Conservation (phyloP, 805 yeast species). For the Starmerella kuoi region DNA sequence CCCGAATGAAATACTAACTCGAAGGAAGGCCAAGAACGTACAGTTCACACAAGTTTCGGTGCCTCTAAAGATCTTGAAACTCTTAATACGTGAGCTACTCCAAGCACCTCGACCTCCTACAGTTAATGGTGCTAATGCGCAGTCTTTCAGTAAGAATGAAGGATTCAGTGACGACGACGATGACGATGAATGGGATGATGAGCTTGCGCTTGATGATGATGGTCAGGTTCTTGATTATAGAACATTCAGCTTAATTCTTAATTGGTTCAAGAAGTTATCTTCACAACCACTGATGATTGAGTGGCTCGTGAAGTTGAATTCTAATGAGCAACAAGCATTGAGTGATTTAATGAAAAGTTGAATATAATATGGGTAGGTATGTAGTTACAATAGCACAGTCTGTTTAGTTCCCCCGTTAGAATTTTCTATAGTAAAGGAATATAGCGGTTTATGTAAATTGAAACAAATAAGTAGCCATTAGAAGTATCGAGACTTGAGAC, state of each 20-base stretch:
- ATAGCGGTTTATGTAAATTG: neutral
- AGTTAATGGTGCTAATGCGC: neutral
- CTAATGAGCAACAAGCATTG: conserved; percentile 15
- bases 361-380: neutral
- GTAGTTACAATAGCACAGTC: too few species aligned
- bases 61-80: conserved; percentile 56
- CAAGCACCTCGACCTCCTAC: conserved; percentile 37
- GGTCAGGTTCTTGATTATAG: conserved; percentile 22
- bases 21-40: conserved; percentile 65
- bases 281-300: conserved; percentile 10
- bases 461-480: too few species aligned
- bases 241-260: conserved; percentile 20
- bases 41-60: conserved; percentile 55
- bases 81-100: conserved; percentile 56
- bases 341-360: neutral
- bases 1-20: conserved; percentile 59
- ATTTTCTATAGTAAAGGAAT: neutral
- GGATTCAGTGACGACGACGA: conserved; percentile 27
- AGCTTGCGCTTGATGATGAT: conserved; percentile 20
- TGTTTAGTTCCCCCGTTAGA: too few species aligned
- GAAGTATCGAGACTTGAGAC: too few species aligned
- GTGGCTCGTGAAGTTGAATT: conserved; percentile 18
- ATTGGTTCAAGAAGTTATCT: conserved; percentile 24
- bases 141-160: conserved; percentile 22
- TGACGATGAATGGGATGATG: conserved; percentile 34